phyloP scores from a whole-genome alignment of 345 rosid species.

The Brassica incana region DNA sequence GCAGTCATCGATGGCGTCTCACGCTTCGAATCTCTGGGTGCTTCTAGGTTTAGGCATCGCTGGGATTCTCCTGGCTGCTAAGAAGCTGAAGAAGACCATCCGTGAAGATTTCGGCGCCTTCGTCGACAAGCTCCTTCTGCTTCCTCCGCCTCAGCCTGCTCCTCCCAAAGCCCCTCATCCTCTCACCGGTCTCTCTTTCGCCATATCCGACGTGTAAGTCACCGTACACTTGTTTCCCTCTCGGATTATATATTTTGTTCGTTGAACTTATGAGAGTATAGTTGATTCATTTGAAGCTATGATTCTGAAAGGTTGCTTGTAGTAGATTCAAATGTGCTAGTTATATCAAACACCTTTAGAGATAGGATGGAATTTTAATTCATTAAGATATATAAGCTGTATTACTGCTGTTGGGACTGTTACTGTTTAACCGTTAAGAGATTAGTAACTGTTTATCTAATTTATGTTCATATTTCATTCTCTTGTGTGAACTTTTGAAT shows the following conservation, averaged over 20 bases:
- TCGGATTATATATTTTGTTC: not conserved
- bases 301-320: not conserved
- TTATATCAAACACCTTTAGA: too few relatives aligned
- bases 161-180: constrained; percentile 99
- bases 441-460: not conserved
- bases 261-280: not conserved
- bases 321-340: not conserved
- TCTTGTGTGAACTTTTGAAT: not conserved
- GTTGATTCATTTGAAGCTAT: not conserved
- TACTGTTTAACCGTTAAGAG: not conserved
- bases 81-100: constrained; percentile 60
- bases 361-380: too few relatives aligned
- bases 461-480: not conserved
- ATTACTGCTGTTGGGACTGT: too few relatives aligned
- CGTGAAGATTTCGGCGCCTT: constrained; percentile 94
- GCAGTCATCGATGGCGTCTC: constrained; percentile 55
- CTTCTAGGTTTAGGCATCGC: constrained; percentile 84
- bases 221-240: not conserved
- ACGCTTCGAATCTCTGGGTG: constrained; percentile 78
- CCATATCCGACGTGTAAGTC: constrained; percentile 80
- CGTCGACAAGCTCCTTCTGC: constrained; percentile 65
- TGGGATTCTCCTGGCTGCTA: constrained; percentile 64
- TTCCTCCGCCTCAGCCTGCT: constrained; percentile 96
- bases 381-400: too few relatives aligned
- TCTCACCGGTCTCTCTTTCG: constrained; percentile 78